These are phyloP conservation scores for Prunus mume DNA, from an alignment of 306 rosid genomes.

Conservation along the genomic window DNA sequence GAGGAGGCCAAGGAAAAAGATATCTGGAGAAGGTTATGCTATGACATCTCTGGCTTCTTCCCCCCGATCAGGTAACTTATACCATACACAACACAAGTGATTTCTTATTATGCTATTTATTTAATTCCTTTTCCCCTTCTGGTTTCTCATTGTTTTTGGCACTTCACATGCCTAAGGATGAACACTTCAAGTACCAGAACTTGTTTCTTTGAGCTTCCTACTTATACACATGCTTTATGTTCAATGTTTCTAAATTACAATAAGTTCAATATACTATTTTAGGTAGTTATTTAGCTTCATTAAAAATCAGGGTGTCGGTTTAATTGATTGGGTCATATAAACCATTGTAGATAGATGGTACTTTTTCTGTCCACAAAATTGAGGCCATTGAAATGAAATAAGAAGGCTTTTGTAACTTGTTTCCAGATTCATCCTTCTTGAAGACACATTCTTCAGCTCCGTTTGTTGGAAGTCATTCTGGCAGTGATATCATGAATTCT, in stretches of 20 bases:
- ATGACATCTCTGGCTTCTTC: slow-evolving; percentile 57
- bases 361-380: background rate
- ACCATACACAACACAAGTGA: background rate
- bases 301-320: background rate
- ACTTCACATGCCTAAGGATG: background rate
- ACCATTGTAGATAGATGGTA: background rate
- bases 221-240: background rate
- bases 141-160: background rate
- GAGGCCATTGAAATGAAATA: slow-evolving; percentile 15
- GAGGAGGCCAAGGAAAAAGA: slow-evolving; percentile 50
- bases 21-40: slow-evolving; percentile 52
- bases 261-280: background rate
- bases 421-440: slow-evolving; percentile 66
- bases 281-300: background rate
- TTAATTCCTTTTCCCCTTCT: background rate
- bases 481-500: slow-evolving; percentile 50
- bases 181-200: background rate
- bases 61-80: slow-evolving; percentile 60
- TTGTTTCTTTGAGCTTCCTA: background rate
- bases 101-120: slow-evolving; percentile 4
- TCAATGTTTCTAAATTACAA: background rate
- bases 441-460: slow-evolving; percentile 72
- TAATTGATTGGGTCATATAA: background rate
- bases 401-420: slow-evolving; percentile 29
- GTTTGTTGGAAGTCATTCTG: slow-evolving; percentile 49